These are phyloP conservation scores for Rhodotorula sphaerocarpa DNA, from an alignment of 768 basidiomycete species.

Conservation along the genomic window DNA sequence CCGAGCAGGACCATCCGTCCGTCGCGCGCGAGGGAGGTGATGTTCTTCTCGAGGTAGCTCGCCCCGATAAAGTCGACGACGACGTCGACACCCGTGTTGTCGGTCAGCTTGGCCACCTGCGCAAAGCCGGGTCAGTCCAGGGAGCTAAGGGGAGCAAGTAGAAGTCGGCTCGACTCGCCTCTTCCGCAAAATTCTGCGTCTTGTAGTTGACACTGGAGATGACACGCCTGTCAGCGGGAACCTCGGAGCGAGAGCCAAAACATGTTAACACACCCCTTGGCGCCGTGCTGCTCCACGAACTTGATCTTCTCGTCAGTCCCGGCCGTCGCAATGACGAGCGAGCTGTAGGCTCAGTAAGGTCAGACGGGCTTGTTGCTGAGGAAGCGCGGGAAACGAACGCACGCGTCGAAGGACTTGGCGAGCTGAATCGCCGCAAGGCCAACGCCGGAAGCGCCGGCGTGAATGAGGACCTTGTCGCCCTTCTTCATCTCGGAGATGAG, in stretches of 20 bases:
- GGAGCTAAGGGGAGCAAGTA: background rate
- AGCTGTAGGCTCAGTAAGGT: conserved; percentile 44
- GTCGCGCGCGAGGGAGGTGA: conserved; percentile 61
- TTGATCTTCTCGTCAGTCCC: conserved; percentile 74
- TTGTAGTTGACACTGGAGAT: conserved; percentile 62
- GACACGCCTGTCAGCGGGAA: conserved; percentile 45
- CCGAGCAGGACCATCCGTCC: conserved; percentile 66
- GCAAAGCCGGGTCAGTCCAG: background rate
- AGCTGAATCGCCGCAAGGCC: conserved; percentile 82
- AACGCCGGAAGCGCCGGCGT: conserved; percentile 85
- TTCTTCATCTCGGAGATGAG: conserved; percentile 60
- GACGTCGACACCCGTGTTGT: conserved; percentile 64
- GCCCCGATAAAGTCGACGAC: conserved; percentile 66
- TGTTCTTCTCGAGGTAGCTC: conserved; percentile 64
- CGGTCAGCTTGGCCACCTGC: conserved; percentile 4
- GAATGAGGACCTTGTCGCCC: conserved; percentile 71
- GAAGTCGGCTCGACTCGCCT: conserved; percentile 46
- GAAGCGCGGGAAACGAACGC: conserved; percentile 42
- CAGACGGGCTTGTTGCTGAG: background rate
- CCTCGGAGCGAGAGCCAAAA: conserved; percentile 45
- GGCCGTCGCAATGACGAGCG: conserved; percentile 71
- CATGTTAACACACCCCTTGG: conserved; percentile 36
- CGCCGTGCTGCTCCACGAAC: conserved; percentile 58
- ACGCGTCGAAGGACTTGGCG: conserved; percentile 67
- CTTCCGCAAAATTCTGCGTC: conserved; percentile 67